These are phyloP conservation scores for Paramecium pentaurelia DNA, from an alignment of 73 alveolate species.

Conservation along the genomic window DNA sequence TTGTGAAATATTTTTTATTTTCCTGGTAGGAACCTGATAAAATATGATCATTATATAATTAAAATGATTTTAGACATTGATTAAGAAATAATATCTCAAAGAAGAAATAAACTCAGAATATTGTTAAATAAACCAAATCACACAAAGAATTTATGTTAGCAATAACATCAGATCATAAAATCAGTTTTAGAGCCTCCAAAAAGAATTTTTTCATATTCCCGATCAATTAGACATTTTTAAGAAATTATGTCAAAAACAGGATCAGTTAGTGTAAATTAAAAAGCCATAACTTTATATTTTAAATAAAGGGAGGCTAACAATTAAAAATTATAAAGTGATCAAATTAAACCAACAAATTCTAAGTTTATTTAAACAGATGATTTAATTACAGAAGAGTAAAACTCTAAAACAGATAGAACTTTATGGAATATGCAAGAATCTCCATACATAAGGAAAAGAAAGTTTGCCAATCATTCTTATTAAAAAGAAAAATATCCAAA, in stretches of 20 bases:
- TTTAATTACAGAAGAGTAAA: background rate
- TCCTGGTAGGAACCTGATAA: background rate
- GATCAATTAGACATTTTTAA: background rate
- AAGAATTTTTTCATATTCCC: background rate
- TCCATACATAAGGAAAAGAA: background rate
- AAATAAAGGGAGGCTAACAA: background rate
- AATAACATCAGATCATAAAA: background rate
- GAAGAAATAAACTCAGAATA: background rate
- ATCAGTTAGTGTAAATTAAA: background rate
- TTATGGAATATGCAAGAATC: background rate
- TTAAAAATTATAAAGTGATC: background rate
- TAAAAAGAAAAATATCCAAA: background rate
- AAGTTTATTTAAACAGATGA: background rate
- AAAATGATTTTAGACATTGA: background rate
- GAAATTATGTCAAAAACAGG: conserved; percentile 17
- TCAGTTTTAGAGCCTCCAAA: background rate
- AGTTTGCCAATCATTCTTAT: background rate
- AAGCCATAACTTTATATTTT: background rate
- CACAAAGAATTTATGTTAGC: background rate
- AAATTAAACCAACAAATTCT: background rate
- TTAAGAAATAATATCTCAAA: background rate
- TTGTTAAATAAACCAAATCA: background rate
- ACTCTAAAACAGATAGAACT: background rate
- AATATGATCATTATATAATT: background rate
- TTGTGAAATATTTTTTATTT: background rate